Base-by-base conservation (phyloP, 176 grass and related monocot genomes). In the Oropetium thomaeum region DNA sequence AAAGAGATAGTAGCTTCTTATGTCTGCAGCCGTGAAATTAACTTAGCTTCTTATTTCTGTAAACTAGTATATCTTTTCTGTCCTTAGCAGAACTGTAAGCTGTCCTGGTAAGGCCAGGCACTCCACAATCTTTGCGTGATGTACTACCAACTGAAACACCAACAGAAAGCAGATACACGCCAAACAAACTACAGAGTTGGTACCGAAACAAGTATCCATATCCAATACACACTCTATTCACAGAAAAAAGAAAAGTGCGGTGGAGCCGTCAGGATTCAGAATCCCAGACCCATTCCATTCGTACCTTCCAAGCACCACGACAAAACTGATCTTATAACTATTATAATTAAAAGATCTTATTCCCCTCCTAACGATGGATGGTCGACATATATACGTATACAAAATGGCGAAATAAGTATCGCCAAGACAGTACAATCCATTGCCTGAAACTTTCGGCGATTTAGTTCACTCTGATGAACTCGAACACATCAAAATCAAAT, bases 91-190 rank as follows among this genome's bases (percentile, higher is more conserved):
- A 26, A 44, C 14, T 85, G 48, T 72, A 81, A 43, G 13, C 10
- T 61, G 62, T 70, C n/a, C 34, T 34, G 19, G 26, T 52, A 58
- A 74, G 51, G 19, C 64, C 73, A 79, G 14, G 47, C 38, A 63
- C 20, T 17, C 63, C 55, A 76, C 69, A 83, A 74, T 69, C 64
- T 87, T 87, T 78, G 79, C 60, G 43, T 82, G 68, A 78, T 47
- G 61, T 19, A 26, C 60, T 81, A 81, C 64, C 40, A 82, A 78
- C 79, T 17, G 73, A 63, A 71, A 78, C 16, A 30, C 14, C 27
- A 86, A 76, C 84, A 64, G 77, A 81, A 86, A 70, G 62, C 72
- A 58, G 47, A 79, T 34, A 76, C 72, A 34, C 33, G 49, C 28
- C 45, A 78, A 51, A 67, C 64, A n/a, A 67, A 26, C 75, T 39